These are phyloP conservation scores for Lentinula sp. DNA, from an alignment of 768 basidiomycete species.

Conservation along the genomic window DNA sequence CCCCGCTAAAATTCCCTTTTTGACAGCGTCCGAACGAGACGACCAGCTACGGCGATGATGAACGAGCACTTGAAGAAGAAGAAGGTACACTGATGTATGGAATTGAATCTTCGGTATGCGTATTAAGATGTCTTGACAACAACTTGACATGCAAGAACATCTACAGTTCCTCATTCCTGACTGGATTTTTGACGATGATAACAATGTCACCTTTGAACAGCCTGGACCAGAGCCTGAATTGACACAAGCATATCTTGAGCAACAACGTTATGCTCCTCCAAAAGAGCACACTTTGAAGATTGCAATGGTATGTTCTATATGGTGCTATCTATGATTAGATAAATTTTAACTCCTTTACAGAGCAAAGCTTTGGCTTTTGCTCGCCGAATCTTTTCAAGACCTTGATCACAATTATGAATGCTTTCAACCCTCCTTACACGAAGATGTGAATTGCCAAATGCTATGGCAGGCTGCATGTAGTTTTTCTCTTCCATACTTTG, in stretches of 20 bases:
- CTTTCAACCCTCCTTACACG: too few relatives aligned
- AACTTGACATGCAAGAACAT: not conserved
- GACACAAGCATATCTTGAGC: not conserved
- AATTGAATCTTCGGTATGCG: not conserved
- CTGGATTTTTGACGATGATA: slow-evolving; percentile 1
- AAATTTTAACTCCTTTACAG: not conserved
- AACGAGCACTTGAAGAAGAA: not conserved
- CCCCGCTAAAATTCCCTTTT: not conserved
- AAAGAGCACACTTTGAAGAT: not conserved
- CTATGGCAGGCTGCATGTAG: too few relatives aligned
- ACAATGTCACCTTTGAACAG: not conserved
- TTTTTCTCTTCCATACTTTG: too few relatives aligned
- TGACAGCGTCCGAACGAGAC: not conserved
- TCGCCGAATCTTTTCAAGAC: not conserved
- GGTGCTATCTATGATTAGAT: too few relatives aligned
- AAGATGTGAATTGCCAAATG: too few relatives aligned
- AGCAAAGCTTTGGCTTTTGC: not conserved
- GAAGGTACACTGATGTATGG: not conserved
- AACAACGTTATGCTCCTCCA: not conserved
- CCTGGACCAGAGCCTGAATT: not conserved
- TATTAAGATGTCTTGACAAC: not conserved
- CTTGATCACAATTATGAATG: too few relatives aligned
- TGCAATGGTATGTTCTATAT: not conserved
- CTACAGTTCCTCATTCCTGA: not conserved
- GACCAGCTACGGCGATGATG: not conserved